Conservation (phyloP, 352 stramenopile species). For the Discostella stelligera region DNA sequence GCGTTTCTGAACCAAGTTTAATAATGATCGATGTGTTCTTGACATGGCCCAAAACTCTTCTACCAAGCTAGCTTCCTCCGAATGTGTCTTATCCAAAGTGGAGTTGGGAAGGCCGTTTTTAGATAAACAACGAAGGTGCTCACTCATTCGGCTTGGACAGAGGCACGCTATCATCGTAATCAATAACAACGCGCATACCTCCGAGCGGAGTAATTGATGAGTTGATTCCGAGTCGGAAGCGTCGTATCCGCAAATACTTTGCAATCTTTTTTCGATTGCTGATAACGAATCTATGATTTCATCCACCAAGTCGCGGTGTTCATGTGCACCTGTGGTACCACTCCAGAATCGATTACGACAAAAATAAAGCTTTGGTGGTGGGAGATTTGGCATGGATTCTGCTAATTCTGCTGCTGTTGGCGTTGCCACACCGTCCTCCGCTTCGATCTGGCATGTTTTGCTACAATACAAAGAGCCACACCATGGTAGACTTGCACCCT, state of each 20-base stretch:
- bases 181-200: constrained; percentile 44
- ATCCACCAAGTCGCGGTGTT: constrained; percentile 6
- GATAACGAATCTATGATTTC: constrained; percentile 20
- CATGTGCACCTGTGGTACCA: background rate
- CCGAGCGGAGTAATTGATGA: constrained; percentile 20
- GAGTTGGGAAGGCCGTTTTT: background rate
- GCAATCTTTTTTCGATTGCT: constrained; percentile 22
- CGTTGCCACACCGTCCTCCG: constrained; percentile 14
- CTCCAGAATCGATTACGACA: constrained; percentile 39
- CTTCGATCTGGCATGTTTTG: constrained; percentile 24
- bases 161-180: constrained; percentile 32
- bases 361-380: constrained; percentile 42
- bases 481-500: constrained; percentile 13
- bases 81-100: constrained; percentile 7
- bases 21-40: constrained; percentile 30
- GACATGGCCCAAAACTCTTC: constrained; percentile 50
- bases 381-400: constrained; percentile 5
- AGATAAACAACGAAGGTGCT: constrained; percentile 7
- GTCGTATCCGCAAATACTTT: constrained; percentile 16
- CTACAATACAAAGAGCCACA: constrained; percentile 45
- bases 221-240: background rate
- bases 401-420: background rate
- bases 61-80: constrained; percentile 37
- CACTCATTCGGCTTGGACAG: constrained; percentile 17
- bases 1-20: constrained; percentile 4